Evolutionary conservation across 176 grass and related monocot species (phyloP), one percentile per base, ranked within the genome.

Genomic region (Canna indica): DNA sequence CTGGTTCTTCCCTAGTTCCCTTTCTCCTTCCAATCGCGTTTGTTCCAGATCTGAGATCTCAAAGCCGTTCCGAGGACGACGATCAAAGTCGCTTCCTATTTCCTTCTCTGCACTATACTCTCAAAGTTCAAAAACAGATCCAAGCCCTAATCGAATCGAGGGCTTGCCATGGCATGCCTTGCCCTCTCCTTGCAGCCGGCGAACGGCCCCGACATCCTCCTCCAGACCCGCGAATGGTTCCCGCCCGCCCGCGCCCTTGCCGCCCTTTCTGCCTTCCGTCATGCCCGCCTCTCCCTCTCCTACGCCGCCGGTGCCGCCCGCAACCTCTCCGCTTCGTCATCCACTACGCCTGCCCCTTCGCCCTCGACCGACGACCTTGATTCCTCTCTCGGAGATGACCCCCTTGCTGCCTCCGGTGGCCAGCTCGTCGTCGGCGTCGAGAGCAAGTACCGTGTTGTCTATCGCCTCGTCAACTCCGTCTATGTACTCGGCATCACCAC

Each of bases 221-320:
- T 97, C n/a, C 93, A 97, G 60, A 87, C 88, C 1, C 93, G 88
- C 47, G 90, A 88, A 63, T 97, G 93, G 93, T 97, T 97, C 82
- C 93, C 93, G 11, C 88, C 91, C 70, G 86, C 94, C 27, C 94
- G 94, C 68, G 94, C 94, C 54, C 89, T 99, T 59, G 90, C 94
- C 69, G 89, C 94, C 69, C 79, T 99, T 82, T 90, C 94, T 66
- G 80, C 90, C 84, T 99, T 93, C 70, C 94, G 86, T 75, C 82
- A 87, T 36, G 81, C 94, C 32, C 90, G 94, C 39, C 86, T 99
- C 75, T 80, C 84, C 26, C 90, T 87, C 59, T 79, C 88, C 36
- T 78, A 81, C 20, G 77, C 63, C 34, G 79, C 93, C 29, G 86
- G 88, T 36, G 81, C 91, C 68, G 82, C 82, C 30, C 90, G 83